phyloP scores from a whole-genome alignment of 75 land plant genomes.

The Cupressus sempervirens region DNA sequence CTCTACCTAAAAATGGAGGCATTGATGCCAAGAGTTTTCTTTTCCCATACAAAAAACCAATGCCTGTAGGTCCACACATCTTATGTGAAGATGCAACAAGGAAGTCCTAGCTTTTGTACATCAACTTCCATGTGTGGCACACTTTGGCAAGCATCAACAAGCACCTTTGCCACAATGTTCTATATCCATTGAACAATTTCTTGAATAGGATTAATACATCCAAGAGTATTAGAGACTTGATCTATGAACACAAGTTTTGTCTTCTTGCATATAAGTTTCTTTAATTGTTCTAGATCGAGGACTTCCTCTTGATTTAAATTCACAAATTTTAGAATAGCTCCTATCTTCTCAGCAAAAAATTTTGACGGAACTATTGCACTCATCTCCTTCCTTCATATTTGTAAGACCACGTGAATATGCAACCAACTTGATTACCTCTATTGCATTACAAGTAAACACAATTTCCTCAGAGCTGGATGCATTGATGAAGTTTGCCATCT shows the following conservation, averaged over 20 bases:
- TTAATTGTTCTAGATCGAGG: constrained; percentile 57
- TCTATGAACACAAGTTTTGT: constrained; percentile 79
- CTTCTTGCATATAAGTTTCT: constrained; percentile 41
- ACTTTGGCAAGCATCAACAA: too few species aligned
- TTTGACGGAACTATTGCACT: constrained; percentile 98
- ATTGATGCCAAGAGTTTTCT: too few species aligned
- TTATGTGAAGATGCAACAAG: too few species aligned
- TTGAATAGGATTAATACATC: too few species aligned
- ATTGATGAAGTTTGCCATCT: constrained; percentile 86
- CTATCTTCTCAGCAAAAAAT: constrained; percentile 72
- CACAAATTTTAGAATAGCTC: constrained; percentile 69
- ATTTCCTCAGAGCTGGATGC: constrained; percentile 67
- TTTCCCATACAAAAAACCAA: too few species aligned
- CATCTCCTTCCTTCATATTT: constrained; percentile 70
- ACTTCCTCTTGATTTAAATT: constrained; percentile 55
- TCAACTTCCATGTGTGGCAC: too few species aligned
- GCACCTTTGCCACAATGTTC: too few species aligned
- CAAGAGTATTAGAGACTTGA: constrained; percentile 85
- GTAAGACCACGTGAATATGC: constrained; percentile 84
- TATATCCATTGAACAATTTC: too few species aligned
- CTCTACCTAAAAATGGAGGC: too few species aligned
- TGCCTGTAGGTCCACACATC: too few species aligned
- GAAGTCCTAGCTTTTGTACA: too few species aligned
- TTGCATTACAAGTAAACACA: constrained; percentile 87
- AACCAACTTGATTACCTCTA: constrained; percentile 88